phyloP scores from a whole-genome alignment of 495 filamentous ascomycete species.

The Chaetomidium leptoderma region DNA sequence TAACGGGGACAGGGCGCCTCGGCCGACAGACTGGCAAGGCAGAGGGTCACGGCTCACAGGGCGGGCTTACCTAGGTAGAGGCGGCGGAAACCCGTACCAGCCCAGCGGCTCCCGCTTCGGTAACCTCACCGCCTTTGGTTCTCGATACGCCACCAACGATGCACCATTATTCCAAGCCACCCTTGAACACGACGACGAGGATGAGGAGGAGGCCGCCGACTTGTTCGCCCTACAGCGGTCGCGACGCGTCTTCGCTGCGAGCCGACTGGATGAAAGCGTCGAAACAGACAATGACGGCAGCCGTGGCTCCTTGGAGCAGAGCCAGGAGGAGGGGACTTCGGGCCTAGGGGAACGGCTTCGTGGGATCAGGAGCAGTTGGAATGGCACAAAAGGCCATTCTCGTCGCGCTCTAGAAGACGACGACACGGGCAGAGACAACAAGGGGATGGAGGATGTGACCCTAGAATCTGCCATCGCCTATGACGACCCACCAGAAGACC shows the following conservation, averaged over 20 bases:
- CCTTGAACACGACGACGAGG: constrained; percentile 78
- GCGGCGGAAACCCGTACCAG: constrained; percentile 66
- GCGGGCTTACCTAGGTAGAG: constrained; percentile 35
- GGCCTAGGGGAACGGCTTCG: constrained; percentile 39
- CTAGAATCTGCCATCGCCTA: constrained; percentile 62
- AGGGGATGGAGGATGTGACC: constrained; percentile 81
- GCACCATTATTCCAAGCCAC: constrained; percentile 89
- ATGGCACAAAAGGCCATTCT: constrained; percentile 44
- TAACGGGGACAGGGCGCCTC: constrained; percentile 40
- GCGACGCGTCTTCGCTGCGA: constrained; percentile 78
- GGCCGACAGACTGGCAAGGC: constrained; percentile 32
- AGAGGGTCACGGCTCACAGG: constrained; percentile 36
- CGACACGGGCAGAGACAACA: constrained; percentile 44
- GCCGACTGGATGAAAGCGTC: constrained; percentile 71
- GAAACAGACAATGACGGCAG: constrained; percentile 69
- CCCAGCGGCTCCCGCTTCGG: constrained; percentile 61
- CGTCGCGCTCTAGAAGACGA: constrained; percentile 22
- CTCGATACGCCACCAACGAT: constrained; percentile 62
- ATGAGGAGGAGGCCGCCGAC: constrained; percentile 88
- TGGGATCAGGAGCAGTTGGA: constrained; percentile 60
- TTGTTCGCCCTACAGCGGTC: constrained; percentile 87
- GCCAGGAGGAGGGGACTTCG: constrained; percentile 47
- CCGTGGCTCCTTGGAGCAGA: constrained; percentile 51
- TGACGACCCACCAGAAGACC: constrained; percentile 57
- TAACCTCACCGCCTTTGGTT: constrained; percentile 71